phyloP scores from a whole-genome alignment of 345 rosid species.

The Euclidium syriacum region DNA sequence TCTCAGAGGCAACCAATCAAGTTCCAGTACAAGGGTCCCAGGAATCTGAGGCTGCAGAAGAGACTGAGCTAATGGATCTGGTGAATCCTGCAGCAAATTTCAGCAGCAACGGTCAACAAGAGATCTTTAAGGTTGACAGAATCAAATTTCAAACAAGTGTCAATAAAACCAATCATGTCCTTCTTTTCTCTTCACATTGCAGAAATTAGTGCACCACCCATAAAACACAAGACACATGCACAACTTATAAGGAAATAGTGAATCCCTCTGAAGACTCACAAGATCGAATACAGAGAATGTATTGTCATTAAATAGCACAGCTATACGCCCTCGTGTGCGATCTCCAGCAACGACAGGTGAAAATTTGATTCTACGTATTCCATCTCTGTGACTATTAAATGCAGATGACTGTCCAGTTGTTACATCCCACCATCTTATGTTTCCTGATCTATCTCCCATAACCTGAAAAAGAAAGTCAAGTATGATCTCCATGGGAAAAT shows the following conservation, averaged over 20 bases:
- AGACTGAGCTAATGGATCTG: conserved; percentile 92
- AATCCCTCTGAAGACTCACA: conserved; percentile 44
- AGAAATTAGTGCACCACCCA: conserved; percentile 6
- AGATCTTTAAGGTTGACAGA: background rate
- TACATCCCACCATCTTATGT: conserved; percentile 99
- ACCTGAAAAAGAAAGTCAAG: conserved; percentile 38
- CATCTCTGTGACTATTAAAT: conserved; percentile 85
- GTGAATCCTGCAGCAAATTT: conserved; percentile 70
- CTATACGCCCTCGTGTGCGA: conserved; percentile 89
- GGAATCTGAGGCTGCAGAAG: conserved; percentile 94
- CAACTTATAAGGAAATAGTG: conserved; percentile 5
- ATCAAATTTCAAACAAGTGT: conserved; percentile 12
- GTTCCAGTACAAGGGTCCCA: conserved; percentile 94
- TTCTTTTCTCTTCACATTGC: conserved; percentile 3
- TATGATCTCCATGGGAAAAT: conserved; percentile 18
- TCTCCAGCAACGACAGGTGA: conserved; percentile 96
- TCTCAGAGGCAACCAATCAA: conserved; percentile 90
- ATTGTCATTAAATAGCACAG: conserved; percentile 90
- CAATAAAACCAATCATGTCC: background rate
- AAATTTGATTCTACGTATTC: conserved; percentile 88
- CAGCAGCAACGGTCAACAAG: conserved; percentile 15
- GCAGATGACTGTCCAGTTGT: conserved; percentile 94
- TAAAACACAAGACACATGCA: conserved; percentile 10
- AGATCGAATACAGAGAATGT: conserved; percentile 93
- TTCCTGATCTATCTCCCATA: conserved; percentile 76